phyloP scores from a whole-genome alignment of 1,284 basidiomycete genomes.

The Sporisorium sorghi region DNA sequence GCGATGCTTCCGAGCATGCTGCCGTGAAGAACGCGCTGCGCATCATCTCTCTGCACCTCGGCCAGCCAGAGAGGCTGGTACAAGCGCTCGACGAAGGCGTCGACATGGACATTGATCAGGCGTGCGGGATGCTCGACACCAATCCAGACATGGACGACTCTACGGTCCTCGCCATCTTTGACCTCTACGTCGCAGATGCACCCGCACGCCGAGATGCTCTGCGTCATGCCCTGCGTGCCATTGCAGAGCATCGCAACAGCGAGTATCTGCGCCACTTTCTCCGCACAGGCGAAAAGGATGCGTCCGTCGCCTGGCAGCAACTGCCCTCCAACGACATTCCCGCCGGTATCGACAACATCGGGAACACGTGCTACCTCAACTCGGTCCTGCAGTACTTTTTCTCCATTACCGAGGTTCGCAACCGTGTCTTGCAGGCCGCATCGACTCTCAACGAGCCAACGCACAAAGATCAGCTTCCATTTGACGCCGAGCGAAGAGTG shows the following conservation, averaged over 20 bases:
- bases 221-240: slow-evolving; percentile 68
- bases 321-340: slow-evolving; percentile 76
- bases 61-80: slow-evolving; percentile 26
- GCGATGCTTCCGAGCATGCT: slow-evolving; percentile 38
- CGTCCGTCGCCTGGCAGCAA: slow-evolving; percentile 42
- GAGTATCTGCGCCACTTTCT: slow-evolving; percentile 76
- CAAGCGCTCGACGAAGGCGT: slow-evolving; percentile 32
- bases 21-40: slow-evolving; percentile 45
- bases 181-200: slow-evolving; percentile 79
- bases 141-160: slow-evolving; percentile 79
- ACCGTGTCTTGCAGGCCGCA: slow-evolving; percentile 76
- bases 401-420: slow-evolving; percentile 87
- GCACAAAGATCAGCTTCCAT: neutral
- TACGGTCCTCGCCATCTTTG: slow-evolving; percentile 80
- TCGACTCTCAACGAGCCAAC: slow-evolving; percentile 58
- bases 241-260: slow-evolving; percentile 78
- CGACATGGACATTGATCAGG: slow-evolving; percentile 76
- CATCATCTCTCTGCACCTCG: slow-evolving; percentile 26
- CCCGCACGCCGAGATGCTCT: slow-evolving; percentile 61
- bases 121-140: slow-evolving; percentile 80
- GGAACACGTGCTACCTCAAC: slow-evolving; percentile 93
- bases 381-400: slow-evolving; percentile 91
- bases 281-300: slow-evolving; percentile 75
- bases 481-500: slow-evolving; percentile 72
- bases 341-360: slow-evolving; percentile 88